These are phyloP conservation scores for Penicillium flavigenum DNA, from an alignment of 495 filamentous ascomycete genomes.

Conservation along the genomic window DNA sequence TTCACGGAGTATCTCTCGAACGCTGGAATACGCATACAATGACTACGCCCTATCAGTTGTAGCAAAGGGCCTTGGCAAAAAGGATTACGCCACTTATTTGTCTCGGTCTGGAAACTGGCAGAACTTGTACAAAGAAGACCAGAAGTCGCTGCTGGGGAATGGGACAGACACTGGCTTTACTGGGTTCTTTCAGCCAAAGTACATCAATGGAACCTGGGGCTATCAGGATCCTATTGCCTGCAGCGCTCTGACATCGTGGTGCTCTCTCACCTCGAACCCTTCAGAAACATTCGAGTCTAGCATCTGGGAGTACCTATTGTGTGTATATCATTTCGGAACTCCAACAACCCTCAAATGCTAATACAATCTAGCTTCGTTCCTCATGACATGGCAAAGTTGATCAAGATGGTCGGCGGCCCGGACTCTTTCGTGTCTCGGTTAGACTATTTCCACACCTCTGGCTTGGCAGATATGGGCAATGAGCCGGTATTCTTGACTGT, in stretches of 20 bases:
- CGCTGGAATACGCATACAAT: conserved; percentile 75
- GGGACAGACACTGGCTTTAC: conserved; percentile 61
- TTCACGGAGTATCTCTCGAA: conserved; percentile 69
- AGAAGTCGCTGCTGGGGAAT: conserved; percentile 53
- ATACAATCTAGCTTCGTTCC: conserved; percentile 55
- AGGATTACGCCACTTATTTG: conserved; percentile 59
- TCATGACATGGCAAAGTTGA: conserved; percentile 64
- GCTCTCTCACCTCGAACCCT: conserved; percentile 63
- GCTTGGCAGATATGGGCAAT: conserved; percentile 68
- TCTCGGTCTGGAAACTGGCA: conserved; percentile 63
- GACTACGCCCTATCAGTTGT: conserved; percentile 69
- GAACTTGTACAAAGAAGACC: conserved; percentile 64
- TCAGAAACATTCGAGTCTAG: conserved; percentile 70
- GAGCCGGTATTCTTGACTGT: conserved; percentile 71
- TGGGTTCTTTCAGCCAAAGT: conserved; percentile 68
- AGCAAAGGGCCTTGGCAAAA: conserved; percentile 53
- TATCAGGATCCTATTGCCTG: conserved; percentile 71
- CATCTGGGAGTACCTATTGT: conserved; percentile 66
- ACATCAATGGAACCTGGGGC: conserved; percentile 64
- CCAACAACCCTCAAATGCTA: neutral
- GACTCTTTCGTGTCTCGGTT: conserved; percentile 59
- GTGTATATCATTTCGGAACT: conserved; percentile 6
- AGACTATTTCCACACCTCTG: conserved; percentile 64
- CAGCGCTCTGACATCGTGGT: conserved; percentile 53
- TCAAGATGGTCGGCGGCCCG: conserved; percentile 59